These are phyloP conservation scores for Pelargonium myrrhifolium DNA, from an alignment of 441 rosid species.

Conservation along the genomic window DNA sequence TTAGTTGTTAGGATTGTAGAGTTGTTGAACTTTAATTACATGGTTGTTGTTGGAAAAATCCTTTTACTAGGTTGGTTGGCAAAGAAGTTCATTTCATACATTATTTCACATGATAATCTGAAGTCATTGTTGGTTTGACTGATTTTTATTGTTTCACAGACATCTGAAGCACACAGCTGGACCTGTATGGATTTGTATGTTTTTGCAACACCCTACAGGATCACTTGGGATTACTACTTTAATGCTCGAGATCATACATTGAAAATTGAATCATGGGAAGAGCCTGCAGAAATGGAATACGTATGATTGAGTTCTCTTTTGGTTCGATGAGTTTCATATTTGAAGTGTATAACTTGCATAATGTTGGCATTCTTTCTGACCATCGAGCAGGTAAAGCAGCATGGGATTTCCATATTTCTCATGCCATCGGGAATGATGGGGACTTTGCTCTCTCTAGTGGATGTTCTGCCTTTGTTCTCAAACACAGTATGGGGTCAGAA, in stretches of 20 bases:
- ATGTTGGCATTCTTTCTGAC: conserved; percentile 8
- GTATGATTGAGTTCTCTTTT: conserved; percentile 30
- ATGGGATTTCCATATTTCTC: conserved; percentile 84
- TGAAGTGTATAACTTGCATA: conserved; percentile 4
- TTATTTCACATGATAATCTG: neutral
- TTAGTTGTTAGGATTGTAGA: neutral
- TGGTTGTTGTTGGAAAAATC: neutral
- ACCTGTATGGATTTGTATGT: conserved; percentile 95
- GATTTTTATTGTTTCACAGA: conserved; percentile 34
- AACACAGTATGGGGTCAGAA: conserved; percentile 84
- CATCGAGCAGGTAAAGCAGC: conserved; percentile 64
- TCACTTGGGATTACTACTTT: conserved; percentile 94
- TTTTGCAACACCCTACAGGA: conserved; percentile 89
- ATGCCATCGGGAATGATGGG: conserved; percentile 61
- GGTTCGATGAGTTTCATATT: conserved; percentile 1
- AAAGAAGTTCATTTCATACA: neutral
- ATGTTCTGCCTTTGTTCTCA: conserved; percentile 79
- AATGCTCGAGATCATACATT: conserved; percentile 66
- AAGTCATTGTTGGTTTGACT: neutral
- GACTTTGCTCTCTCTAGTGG: neutral
- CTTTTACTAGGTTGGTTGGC: neutral
- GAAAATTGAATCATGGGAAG: conserved; percentile 87
- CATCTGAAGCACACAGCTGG: conserved; percentile 80
- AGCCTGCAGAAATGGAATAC: conserved; percentile 72
- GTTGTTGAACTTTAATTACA: neutral